These are phyloP conservation scores for Saccharomycopsis sp. DNA, from an alignment of 805 yeast genomes.

Conservation along the genomic window DNA sequence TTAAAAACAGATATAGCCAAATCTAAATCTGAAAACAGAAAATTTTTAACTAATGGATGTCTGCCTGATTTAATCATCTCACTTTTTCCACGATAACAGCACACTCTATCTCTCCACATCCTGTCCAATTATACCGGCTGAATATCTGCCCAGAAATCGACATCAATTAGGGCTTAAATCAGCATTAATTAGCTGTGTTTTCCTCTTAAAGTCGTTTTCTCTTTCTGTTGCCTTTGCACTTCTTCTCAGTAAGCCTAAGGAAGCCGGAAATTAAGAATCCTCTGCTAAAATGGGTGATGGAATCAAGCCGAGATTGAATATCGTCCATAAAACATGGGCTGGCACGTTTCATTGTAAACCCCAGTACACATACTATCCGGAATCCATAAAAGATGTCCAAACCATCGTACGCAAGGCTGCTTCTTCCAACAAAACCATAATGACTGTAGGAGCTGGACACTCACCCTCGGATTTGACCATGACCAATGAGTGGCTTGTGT, in stretches of 20 bases:
- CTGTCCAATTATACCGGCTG: no score
- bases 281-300: not conserved
- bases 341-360: slow-evolving; percentile 78
- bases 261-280: not conserved
- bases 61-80: not conserved
- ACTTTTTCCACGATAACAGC: not conserved
- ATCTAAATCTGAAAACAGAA: not conserved
- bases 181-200: not conserved
- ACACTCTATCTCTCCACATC: not conserved
- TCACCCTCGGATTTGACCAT: slow-evolving; percentile 89
- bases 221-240: not conserved
- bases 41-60: not conserved
- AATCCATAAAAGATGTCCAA: slow-evolving; percentile 57
- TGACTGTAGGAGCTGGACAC: slow-evolving; percentile 90
- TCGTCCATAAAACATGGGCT: slow-evolving; percentile 75
- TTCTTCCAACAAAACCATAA: slow-evolving; percentile 52
- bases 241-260: not conserved
- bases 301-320: not conserved
- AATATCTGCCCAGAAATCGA: no score
- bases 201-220: not conserved
- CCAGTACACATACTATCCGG: slow-evolving; percentile 73
- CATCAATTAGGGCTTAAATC: not conserved
- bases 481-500: slow-evolving; percentile 83
- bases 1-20: not conserved
- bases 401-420: slow-evolving; percentile 63